These are phyloP conservation scores for Ustilago trichophora DNA, from an alignment of 1,284 basidiomycete species.

Conservation along the genomic window DNA sequence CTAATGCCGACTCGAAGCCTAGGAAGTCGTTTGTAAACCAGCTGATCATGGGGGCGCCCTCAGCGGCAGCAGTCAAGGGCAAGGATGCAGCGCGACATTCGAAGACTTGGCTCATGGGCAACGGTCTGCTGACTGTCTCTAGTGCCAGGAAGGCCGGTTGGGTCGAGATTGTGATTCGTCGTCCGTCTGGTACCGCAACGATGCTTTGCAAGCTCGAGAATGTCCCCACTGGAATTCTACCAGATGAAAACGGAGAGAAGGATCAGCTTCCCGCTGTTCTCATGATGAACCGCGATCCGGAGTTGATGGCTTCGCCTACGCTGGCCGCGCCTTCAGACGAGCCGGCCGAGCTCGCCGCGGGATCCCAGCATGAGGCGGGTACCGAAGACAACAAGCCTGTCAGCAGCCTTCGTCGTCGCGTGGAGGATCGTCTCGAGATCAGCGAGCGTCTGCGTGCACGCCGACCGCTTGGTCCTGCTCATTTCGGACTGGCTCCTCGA, in stretches of 20 bases:
- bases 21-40: slow-evolving; percentile 81
- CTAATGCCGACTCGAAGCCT: slow-evolving; percentile 89
- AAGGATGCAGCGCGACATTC: slow-evolving; percentile 38
- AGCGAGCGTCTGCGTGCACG: slow-evolving; percentile 45
- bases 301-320: slow-evolving; percentile 33
- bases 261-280: slow-evolving; percentile 77
- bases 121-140: slow-evolving; percentile 85
- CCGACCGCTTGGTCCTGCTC: slow-evolving; percentile 45
- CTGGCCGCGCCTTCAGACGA: slow-evolving; percentile 26
- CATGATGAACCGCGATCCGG: slow-evolving; percentile 75
- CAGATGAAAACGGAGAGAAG: slow-evolving; percentile 69
- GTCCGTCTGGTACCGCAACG: slow-evolving; percentile 85
- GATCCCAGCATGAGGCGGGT: background rate
- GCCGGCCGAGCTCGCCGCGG: background rate
- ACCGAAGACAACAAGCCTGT: background rate
- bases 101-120: slow-evolving; percentile 88
- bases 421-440: slow-evolving; percentile 37
- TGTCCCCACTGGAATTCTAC: slow-evolving; percentile 68
- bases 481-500: slow-evolving; percentile 44
- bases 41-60: slow-evolving; percentile 68
- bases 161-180: slow-evolving; percentile 85
- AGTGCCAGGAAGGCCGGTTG: slow-evolving; percentile 80
- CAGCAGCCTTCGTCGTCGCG: slow-evolving; percentile 32
- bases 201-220: slow-evolving; percentile 93
- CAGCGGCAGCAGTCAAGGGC: slow-evolving; percentile 59